Evolutionary conservation across 176 grass and related monocot genomes (phyloP), one percentile per base, ranked within the genome.

Genomic region (Oryza meridionalis): DNA sequence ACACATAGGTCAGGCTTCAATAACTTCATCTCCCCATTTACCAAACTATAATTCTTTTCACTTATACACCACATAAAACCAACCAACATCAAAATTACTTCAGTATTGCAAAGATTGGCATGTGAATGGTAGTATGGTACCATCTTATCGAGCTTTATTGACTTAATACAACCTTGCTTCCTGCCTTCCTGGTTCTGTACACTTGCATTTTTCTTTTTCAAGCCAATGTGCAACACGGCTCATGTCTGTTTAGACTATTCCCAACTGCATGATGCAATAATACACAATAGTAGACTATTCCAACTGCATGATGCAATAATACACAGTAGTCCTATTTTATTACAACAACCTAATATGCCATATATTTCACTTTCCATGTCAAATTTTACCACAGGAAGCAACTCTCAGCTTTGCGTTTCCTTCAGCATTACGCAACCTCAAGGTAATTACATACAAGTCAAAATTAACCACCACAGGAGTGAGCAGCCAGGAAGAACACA

Each of bases 361-460:
- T 47, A 24, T 59, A 8, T 64, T 69, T 27, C 66, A 61, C 81
- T 78, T 70, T 64, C 26, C 62, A 64, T 75, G 69, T 69, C 77
- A 62, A 71, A 75, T 70, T 69, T 79, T 49, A 46, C 64, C 67
- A 73, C 53, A 53, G 26, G 1, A 88, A 88, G 44, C 1, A 83
- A 58, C 35, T 40, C 64, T 88, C 6, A 50, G 21, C 6, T 4
- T 29, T 75, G 75, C 14, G 35, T 35, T 47, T 19, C 87, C 64
- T 70, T 76, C 10, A 27, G 29, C 73, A 62, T 22, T 67, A 84
- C 82, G 50, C 70, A 70, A 7, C 29, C 69, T 17, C 64, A 11
- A 27, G 77, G 31, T 76, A 38, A 38, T 21, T 62, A 84, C 46
- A 73, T 3, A 25, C 10, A 69, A 78, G 68, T 88, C 87, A 88